Base-by-base conservation (phyloP, 2,329 filamentous ascomycete species). In the Xylaria sp. region DNA sequence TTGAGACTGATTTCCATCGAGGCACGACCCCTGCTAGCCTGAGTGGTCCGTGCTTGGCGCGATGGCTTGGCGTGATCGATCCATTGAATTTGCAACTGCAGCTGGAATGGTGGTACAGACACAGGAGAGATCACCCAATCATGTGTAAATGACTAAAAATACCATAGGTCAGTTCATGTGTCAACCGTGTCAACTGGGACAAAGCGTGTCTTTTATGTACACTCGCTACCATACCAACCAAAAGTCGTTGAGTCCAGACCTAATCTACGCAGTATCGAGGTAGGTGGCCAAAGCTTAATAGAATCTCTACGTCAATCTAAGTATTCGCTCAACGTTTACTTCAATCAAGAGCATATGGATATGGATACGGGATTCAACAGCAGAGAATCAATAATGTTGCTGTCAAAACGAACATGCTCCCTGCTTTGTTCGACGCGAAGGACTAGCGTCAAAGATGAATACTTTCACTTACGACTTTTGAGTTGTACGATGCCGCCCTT, bases 1-100 rank as follows among this genome's bases (percentile, higher is more conserved):
- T 74, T 69, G 70, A 50, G 57, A 59, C 67, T 70, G 72, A 71
- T 73, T 69, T 64, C 45, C 23, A 63, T 59, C 56, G 6, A 57
- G 61, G 59, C 34, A 53, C 59, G 34, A 48, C 46, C 12, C 30
- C 32, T 20, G 13, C 18, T 64, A 65, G 64, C 23, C 39, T 13
- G 60, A 1, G 1, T 67, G 61, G 63, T n/a, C 63, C 39, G 66
- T 68, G 66, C 58, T 30, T 53, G 20, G 23, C 45, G 23, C 2
- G 20, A 28, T 12, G 46, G 45, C 25, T 30, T 50, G 20, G 23
- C 46, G 46, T 28, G 46, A 30, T 48, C 46, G 46, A 30, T 48
- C 46, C 50, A 53, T 12, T 34, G 28, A 34, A 34, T 13, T 6
- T 36, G 18, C 9, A 23, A 18, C 32, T 23, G 30, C 36, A 34